Evolutionary conservation across 192 early-diverging fungal species (phyloP), one percentile per base, ranked within the genome.

Genomic region (Nowakowskiella sp.): DNA sequence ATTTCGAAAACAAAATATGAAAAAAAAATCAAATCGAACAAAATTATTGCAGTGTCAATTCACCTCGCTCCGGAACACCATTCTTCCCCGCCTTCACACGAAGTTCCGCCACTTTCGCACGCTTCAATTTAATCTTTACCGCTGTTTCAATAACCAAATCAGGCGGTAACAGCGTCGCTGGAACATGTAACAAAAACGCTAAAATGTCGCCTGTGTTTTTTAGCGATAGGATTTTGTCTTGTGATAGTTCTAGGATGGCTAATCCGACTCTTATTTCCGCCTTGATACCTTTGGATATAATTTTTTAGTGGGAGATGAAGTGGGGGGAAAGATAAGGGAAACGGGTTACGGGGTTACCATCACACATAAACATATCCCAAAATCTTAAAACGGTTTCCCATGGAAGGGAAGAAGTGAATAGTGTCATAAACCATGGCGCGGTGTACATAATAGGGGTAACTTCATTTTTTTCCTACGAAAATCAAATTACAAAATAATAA

Each of bases 381-480:
- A 97, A 81, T 9, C 90, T 70, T 31, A 97, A 67, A 1, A 87
- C 89, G 1, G 89, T 77, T 1, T 76, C 66, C 93, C 93, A 97
- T 13, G 91, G 91, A 31, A 94, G 64, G 10, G 84, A 69, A 70
- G 85, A 72, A 2, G 91, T 95, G 53, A 87, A 97, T 3, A 88
- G 61, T 0, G 94, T 94, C 67, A 97, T 68, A 50, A 95, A 94
- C 94, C 94, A 97, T 28, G 87, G 85, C 2, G 94, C 85, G 24
- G 89, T 85, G 42, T 90, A 97, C 85, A 89, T 92, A 30, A 95
- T 62, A 3, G 89, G 89, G 22, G 76, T 69, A 29, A 92, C 79
- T 31, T 86, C 87, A 51, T 92, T 82, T 31, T 70, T 56, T 8
- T 69, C 73, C 81, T 84, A 51, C 22, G 30, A 25, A 32, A 3